These are phyloP conservation scores for Metschnikowia similis DNA, from an alignment of 805 yeast genomes.

Conservation along the genomic window DNA sequence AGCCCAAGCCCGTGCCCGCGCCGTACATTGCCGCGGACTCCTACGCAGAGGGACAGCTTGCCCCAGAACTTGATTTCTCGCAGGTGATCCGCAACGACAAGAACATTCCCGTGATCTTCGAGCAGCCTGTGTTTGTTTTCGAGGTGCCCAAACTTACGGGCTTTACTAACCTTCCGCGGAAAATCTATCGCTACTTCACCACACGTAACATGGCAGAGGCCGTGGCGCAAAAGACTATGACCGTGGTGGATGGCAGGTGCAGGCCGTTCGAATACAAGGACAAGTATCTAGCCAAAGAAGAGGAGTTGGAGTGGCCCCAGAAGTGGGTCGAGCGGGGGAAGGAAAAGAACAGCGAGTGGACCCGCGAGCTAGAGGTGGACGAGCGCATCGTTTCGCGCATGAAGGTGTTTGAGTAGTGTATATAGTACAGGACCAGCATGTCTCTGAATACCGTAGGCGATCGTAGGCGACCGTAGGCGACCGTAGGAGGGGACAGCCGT, in stretches of 20 bases:
- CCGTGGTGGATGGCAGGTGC: constrained; percentile 47
- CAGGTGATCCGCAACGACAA: constrained; percentile 25
- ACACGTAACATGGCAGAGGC: constrained; percentile 68
- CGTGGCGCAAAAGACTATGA: constrained; percentile 51
- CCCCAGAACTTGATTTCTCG: constrained; percentile 54
- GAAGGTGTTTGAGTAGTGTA: constrained; percentile 38
- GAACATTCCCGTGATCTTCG: constrained; percentile 55
- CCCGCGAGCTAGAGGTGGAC: constrained; percentile 67
- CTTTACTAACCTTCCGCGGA: constrained; percentile 66
- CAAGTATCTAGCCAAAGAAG: constrained; percentile 23
- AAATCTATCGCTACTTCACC: constrained; percentile 75
- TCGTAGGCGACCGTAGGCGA: too few species aligned
- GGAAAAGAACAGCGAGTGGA: constrained; percentile 83
- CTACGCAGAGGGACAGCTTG: constrained; percentile 50
- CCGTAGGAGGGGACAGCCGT: too few species aligned
- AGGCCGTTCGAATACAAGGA: constrained; percentile 52
- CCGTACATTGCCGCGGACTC: constrained; percentile 63
- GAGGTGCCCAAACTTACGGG: constrained; percentile 79
- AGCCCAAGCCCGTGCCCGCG: constrained; percentile 47
- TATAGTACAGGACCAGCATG: background rate
- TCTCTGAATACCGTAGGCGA: too few species aligned
- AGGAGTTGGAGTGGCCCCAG: constrained; percentile 22
- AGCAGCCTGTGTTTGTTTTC: constrained; percentile 74
- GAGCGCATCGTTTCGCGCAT: constrained; percentile 55
- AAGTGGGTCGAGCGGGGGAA: constrained; percentile 78